These are phyloP conservation scores for Stephania japonica DNA, from an alignment of 164 flowering plant species.

Conservation along the genomic window DNA sequence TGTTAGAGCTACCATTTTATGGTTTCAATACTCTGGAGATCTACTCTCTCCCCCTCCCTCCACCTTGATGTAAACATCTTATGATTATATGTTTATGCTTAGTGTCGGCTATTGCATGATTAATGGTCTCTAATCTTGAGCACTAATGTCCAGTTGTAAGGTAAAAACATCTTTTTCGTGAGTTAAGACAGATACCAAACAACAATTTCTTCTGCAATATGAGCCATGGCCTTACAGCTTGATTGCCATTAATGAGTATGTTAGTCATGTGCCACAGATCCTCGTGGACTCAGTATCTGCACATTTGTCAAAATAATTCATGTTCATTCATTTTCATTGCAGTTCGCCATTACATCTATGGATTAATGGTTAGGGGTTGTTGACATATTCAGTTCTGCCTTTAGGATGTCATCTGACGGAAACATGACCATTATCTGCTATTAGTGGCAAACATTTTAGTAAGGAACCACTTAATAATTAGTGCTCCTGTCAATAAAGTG, in stretches of 20 bases:
- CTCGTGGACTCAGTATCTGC: background rate
- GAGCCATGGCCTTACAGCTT: conserved; percentile 1
- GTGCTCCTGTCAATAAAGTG: background rate
- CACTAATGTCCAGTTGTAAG: background rate
- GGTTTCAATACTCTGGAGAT: background rate
- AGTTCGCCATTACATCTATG: conserved; percentile 4
- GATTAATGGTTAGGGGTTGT: background rate
- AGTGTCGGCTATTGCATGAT: background rate
- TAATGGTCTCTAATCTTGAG: background rate
- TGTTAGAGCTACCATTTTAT: background rate
- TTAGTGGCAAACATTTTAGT: background rate
- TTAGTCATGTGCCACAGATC: background rate
- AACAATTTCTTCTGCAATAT: background rate
- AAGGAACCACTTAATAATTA: background rate
- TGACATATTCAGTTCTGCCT: background rate
- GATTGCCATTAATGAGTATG: background rate
- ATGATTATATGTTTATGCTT: background rate
- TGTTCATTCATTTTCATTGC: conserved; percentile 4
- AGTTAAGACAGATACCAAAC: background rate
- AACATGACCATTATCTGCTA: background rate
- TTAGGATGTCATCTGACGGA: background rate
- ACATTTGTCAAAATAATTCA: conserved; percentile 6
- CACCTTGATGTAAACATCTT: too few relatives aligned
- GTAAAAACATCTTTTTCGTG: background rate
- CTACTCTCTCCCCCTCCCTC: background rate